phyloP scores from a whole-genome alignment of 441 rosid genomes.

The Adansonia gregorii region DNA sequence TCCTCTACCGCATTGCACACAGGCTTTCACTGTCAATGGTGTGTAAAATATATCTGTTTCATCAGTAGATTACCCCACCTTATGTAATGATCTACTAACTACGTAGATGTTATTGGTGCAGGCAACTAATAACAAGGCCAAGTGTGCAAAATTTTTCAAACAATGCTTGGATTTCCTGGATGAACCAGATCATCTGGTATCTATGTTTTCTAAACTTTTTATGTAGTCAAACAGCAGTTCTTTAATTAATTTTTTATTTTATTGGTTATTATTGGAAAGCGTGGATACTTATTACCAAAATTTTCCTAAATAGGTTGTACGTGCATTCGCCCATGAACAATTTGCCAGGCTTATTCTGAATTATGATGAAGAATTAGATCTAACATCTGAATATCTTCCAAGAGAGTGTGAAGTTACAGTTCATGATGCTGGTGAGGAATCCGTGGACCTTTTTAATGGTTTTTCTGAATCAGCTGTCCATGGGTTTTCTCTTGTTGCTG shows the following conservation, averaged over 20 bases:
- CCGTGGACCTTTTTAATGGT: constrained; percentile 46
- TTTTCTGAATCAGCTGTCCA: constrained; percentile 41
- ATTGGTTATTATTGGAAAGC: background rate
- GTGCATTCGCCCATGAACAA: constrained; percentile 94
- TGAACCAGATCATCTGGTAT: constrained; percentile 86
- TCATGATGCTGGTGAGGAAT: constrained; percentile 60
- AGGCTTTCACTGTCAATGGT: constrained; percentile 92
- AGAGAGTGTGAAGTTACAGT: constrained; percentile 59
- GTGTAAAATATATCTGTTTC: constrained; percentile 31
- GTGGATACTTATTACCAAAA: constrained; percentile 30
- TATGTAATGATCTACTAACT: constrained; percentile 33
- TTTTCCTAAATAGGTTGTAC: constrained; percentile 65
- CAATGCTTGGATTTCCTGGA: constrained; percentile 85
- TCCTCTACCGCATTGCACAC: constrained; percentile 91
- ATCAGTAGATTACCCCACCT: constrained; percentile 14
- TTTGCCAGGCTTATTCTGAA: constrained; percentile 88
- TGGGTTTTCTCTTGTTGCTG: constrained; percentile 42
- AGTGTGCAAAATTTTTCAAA: constrained; percentile 78
- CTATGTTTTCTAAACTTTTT: constrained; percentile 23
- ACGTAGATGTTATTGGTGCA: constrained; percentile 38
- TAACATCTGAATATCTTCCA: constrained; percentile 58
- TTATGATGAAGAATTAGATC: constrained; percentile 65
- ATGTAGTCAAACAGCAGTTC: background rate
- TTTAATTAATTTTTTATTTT: constrained; percentile 13
- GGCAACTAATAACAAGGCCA: constrained; percentile 73